Conservation (phyloP, 176 grass and related monocot species). For the Elaeis guineensis region DNA sequence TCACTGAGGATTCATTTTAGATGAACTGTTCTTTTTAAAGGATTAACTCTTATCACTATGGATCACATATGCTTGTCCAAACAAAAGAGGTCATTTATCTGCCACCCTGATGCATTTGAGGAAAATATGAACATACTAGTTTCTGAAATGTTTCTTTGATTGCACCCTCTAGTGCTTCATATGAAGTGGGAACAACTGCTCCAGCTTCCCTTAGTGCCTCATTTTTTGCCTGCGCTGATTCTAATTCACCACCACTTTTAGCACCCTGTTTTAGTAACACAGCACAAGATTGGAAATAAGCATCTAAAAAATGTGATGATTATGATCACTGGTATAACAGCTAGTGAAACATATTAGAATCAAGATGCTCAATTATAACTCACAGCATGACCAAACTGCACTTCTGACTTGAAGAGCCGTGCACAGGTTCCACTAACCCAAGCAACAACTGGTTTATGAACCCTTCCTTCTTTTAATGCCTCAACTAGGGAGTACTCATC, state of each 20-base stretch:
- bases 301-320: too few relatives aligned
- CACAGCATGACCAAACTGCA: slow-evolving; percentile 98
- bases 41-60: too few relatives aligned
- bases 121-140: slow-evolving; percentile 44
- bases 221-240: slow-evolving; percentile 97
- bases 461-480: slow-evolving; percentile 91
- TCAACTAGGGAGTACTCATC: slow-evolving; percentile 97
- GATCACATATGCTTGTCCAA: not conserved
- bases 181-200: slow-evolving; percentile 93
- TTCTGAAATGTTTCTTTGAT: slow-evolving; percentile 90
- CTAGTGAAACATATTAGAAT: too few relatives aligned
- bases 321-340: too few relatives aligned
- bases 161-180: slow-evolving; percentile 79
- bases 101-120: too few relatives aligned
- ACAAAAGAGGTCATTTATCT: not conserved
- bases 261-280: slow-evolving; percentile 50
- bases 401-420: slow-evolving; percentile 91
- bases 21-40: too few relatives aligned
- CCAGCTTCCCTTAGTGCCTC: slow-evolving; percentile 82
- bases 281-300: too few relatives aligned
- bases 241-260: slow-evolving; percentile 93
- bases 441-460: slow-evolving; percentile 95
- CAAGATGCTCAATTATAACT: slow-evolving; percentile 20
- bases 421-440: slow-evolving; percentile 99
- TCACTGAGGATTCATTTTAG: too few relatives aligned